Evolutionary conservation across 495 filamentous ascomycete genomes (phyloP).

Genomic region (Choiromyces venosus): DNA sequence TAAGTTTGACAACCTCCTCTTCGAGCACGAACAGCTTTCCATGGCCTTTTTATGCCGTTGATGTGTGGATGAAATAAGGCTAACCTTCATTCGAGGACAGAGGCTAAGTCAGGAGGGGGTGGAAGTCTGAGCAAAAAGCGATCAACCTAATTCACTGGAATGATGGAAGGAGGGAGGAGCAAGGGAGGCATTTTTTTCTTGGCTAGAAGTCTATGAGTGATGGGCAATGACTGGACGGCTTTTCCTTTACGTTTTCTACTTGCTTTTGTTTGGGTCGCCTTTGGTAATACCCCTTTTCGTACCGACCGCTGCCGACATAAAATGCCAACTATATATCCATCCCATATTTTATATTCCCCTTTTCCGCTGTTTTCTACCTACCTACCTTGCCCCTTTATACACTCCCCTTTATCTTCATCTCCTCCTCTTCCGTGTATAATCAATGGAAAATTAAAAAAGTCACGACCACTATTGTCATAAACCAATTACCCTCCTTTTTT

Average conservation of each 20-base stretch:
- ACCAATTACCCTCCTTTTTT: background rate
- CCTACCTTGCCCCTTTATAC: background rate
- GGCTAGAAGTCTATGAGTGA: background rate
- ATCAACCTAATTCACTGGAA: background rate
- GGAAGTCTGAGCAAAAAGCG: background rate
- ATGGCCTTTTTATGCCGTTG: background rate
- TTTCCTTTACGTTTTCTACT: background rate
- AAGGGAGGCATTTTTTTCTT: background rate
- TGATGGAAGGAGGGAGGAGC: background rate
- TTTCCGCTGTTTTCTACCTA: background rate
- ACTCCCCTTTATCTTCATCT: background rate
- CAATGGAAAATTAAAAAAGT: background rate
- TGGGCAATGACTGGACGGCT: background rate
- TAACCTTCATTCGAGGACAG: background rate
- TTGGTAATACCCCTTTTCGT: background rate
- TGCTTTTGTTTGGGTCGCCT: background rate
- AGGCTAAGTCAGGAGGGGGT: background rate
- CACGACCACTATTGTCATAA: background rate
- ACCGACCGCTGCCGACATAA: background rate
- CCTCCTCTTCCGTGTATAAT: background rate
- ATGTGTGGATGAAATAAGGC: background rate
- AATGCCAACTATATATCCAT: background rate
- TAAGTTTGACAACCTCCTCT: slow-evolving; percentile 51
- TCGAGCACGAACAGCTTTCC: background rate
- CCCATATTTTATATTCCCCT: background rate